These are phyloP conservation scores for Stachybotrys echinatus DNA, from an alignment of 2,329 filamentous ascomycete genomes.

Conservation along the genomic window DNA sequence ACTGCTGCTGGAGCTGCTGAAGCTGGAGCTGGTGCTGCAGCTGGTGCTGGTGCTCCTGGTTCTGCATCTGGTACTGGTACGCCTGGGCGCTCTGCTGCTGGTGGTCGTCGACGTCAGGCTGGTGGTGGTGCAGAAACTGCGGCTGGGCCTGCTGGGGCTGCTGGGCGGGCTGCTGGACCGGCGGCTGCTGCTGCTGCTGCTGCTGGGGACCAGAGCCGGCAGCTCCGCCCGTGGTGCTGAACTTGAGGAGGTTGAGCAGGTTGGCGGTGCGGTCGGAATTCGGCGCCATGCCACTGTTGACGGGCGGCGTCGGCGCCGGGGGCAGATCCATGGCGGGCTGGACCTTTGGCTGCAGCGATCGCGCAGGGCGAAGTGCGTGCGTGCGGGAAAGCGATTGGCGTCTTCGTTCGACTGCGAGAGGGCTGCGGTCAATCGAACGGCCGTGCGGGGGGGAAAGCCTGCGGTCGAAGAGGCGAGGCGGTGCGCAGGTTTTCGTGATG, in stretches of 20 bases:
- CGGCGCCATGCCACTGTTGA: slow-evolving; percentile 31
- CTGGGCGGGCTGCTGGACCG: slow-evolving; percentile 13
- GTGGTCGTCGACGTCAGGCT: slow-evolving; percentile 3
- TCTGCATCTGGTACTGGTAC: slow-evolving; percentile 7
- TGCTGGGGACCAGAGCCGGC: slow-evolving; percentile 14
- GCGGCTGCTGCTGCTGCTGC: slow-evolving; percentile 27
- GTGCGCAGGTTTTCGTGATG: too few species aligned
- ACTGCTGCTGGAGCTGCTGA: slow-evolving; percentile 9
- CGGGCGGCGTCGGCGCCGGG: slow-evolving; percentile 45
- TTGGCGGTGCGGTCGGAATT: slow-evolving; percentile 46
- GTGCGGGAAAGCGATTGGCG: background rate
- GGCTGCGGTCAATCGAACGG: background rate
- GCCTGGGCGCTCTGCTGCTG: slow-evolving; percentile 9
- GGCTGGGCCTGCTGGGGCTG: slow-evolving; percentile 16
- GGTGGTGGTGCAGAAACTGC: slow-evolving; percentile 12
- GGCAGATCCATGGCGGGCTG: slow-evolving; percentile 41
- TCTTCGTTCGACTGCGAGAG: background rate
- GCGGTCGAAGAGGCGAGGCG: slow-evolving; percentile 3
- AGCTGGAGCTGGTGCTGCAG: slow-evolving; percentile 9
- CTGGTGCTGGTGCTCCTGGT: slow-evolving; percentile 8
- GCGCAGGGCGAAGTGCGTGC: background rate
- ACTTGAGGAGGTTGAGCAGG: slow-evolving; percentile 58
- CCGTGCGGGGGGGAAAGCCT: slow-evolving; percentile 1
- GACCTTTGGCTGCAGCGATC: too few species aligned
- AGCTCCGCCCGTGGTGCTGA: slow-evolving; percentile 35